Conservation (phyloP, 176 grass and related monocot species). For the Saccharum spontaneum region DNA sequence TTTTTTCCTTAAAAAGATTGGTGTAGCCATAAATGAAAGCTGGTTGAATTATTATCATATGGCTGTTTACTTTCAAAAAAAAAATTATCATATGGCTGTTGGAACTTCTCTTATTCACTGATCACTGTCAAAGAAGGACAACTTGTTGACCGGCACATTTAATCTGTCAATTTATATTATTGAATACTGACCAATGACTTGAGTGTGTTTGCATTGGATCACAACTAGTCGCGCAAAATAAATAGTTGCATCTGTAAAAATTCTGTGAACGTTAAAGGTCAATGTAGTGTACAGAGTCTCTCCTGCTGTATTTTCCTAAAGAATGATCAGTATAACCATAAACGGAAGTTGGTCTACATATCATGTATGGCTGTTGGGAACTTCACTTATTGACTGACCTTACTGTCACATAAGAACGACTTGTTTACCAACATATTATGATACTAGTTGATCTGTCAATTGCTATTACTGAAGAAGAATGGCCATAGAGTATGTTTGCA, state of each 20-base stretch:
- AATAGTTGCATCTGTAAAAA: too few species aligned
- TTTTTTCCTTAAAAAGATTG: background rate
- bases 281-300: too few species aligned
- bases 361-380: background rate
- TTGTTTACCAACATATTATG: background rate
- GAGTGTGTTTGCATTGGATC: too few species aligned
- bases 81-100: background rate
- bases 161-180: too few species aligned
- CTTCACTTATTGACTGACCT: background rate
- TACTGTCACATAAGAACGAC: background rate
- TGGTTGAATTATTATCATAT: background rate
- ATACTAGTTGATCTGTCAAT: background rate
- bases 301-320: background rate
- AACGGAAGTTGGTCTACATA: background rate
- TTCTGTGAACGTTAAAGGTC: too few species aligned
- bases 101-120: background rate
- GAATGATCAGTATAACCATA: background rate
- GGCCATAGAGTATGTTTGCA: background rate
- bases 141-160: background rate
- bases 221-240: too few species aligned
- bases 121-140: background rate
- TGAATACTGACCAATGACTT: too few species aligned
- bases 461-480: background rate
- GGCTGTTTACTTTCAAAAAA: too few species aligned
- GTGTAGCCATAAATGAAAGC: background rate